phyloP scores from a whole-genome alignment of 169 alveolate genomes.

The Babesia ovata region DNA sequence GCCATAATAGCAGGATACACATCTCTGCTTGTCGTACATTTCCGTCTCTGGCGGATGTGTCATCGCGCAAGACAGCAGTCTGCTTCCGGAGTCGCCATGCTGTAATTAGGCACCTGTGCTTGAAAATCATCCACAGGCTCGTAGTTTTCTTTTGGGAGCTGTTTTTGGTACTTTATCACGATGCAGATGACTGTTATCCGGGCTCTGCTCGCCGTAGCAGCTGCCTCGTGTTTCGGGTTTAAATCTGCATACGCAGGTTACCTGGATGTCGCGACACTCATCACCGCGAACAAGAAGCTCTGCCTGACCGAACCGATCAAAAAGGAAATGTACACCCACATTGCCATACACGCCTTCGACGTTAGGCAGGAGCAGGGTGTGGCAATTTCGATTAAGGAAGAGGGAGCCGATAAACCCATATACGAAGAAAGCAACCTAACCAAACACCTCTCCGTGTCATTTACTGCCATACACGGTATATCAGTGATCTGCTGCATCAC shows the following conservation, averaged over 20 bases:
- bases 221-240: conserved; percentile 9
- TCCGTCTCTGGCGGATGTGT: no score
- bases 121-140: no score
- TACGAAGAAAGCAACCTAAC: conserved; percentile 30
- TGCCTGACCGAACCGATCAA: conserved; percentile 61
- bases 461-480: conserved; percentile 59
- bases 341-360: conserved; percentile 27
- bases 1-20: no score
- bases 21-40: no score
- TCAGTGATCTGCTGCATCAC: conserved; percentile 54
- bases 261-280: conserved; percentile 54
- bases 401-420: conserved; percentile 53
- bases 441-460: conserved; percentile 48
- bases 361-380: conserved; percentile 11
- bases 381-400: conserved; percentile 49
- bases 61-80: background rate
- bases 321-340: conserved; percentile 69
- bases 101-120: background rate
- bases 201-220: conserved; percentile 12
- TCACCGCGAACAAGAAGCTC: conserved; percentile 17
- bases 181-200: background rate
- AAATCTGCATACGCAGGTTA: conserved; percentile 13
- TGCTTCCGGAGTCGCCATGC: background rate
- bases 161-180: background rate
- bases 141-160: no score